Evolutionary conservation across 306 rosid species (phyloP).

Genomic region (Prunus persica): DNA sequence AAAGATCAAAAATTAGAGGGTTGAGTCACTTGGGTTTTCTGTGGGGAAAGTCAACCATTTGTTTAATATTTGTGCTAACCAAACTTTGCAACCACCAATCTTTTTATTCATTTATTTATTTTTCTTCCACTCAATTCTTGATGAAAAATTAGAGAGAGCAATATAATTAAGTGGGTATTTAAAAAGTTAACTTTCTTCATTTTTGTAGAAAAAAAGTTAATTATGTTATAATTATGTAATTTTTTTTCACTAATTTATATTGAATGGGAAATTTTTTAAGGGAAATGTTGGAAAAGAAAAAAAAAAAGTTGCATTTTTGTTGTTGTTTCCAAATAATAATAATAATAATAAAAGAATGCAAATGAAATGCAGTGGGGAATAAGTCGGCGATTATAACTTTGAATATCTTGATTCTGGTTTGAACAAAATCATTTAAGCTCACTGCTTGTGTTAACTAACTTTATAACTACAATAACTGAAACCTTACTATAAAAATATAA

Average conservation of each 20-base stretch:
- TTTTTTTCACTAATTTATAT: neutral
- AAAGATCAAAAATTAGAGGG: neutral
- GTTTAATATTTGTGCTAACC: constrained; percentile 8
- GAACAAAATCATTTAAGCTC: constrained; percentile 1
- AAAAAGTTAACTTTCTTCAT: no score
- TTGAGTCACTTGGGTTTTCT: neutral
- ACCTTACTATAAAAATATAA: neutral
- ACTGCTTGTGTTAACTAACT: constrained; percentile 30
- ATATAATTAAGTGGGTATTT: neutral
- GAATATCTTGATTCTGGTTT: neutral
- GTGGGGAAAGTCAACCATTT: constrained; percentile 4
- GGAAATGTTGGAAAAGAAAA: neutral
- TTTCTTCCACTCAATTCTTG: neutral
- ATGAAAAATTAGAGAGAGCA: neutral
- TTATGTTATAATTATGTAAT: no score
- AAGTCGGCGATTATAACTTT: constrained; percentile 1
- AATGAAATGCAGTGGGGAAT: neutral
- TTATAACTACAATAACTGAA: constrained; percentile 44
- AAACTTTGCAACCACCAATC: neutral
- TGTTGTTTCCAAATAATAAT: neutral
- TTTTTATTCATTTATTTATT: no score
- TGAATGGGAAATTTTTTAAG: neutral
- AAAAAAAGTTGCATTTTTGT: neutral
- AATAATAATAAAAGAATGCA: neutral
- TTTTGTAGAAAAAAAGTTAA: no score